Base-by-base conservation (phyloP, 192 early-diverging fungal species). In the Paraglomus occultum region DNA sequence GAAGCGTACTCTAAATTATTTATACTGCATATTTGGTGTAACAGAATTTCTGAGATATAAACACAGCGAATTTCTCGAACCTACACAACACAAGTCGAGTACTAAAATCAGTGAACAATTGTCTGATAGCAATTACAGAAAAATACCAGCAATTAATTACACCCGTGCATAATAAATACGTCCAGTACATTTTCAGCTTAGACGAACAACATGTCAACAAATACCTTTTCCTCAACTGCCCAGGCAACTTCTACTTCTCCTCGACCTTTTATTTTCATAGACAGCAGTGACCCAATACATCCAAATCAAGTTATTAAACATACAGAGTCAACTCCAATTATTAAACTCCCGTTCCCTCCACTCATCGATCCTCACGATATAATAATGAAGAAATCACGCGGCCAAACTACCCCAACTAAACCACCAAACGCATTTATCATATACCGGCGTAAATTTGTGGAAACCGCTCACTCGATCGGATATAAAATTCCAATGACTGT, bases 351-450 rank as follows among this genome's bases (percentile, higher is more conserved):
- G 8, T 64, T 49, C 15, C 62, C 62, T 9, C 62, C 62, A 31
- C 10, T 4, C 11, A 64, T 64, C 15, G 62, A 64, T 23, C 40
- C 62, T 0, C 10, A 48, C 12, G 14, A 18, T 47, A 48, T 64
- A 48, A 20, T 64, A 20, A 5, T 10, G 3, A 64, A 64, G 9
- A 18, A 52, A 14, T 52, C 42, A 52, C 50, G 44, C 5, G 15
- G 20, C 3, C 31, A 31, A 31, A 11, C 50, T 10, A 50, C 50
- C 9, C 18, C 20, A 17, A 48, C 64, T 42, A 50, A 51, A 55
- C 20, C 57, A 39, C 53, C 53, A 20, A 68, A 68, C 47, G 67
- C 53, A 57, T 68, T 55, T 55, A 57, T 68, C 39, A 68, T 68
- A 57, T 68, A 68, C 47, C 51, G 67, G 4, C 20, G 17, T 1